These are phyloP conservation scores for Mallotus nudiflorus DNA, from an alignment of 345 rosid genomes.

Conservation along the genomic window DNA sequence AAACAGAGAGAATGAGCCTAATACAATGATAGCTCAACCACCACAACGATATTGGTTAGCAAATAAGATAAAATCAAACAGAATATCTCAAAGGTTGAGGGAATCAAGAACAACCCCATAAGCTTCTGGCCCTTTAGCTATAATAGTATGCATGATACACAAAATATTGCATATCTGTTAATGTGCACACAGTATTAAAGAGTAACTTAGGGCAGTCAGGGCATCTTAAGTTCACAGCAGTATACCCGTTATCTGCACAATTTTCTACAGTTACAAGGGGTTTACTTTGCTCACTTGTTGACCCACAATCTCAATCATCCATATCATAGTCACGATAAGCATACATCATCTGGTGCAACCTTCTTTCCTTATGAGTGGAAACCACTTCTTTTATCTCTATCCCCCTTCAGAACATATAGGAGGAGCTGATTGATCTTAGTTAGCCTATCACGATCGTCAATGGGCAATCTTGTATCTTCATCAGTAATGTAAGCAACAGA, in stretches of 20 bases:
- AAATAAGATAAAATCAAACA: neutral
- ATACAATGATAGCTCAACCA: too few relatives aligned
- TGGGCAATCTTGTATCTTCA: conserved; percentile 52
- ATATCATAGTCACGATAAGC: conserved; percentile 76
- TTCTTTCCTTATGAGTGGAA: conserved; percentile 68
- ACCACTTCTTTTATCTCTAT: conserved; percentile 58
- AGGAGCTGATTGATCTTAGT: conserved; percentile 61
- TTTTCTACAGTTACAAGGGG: conserved; percentile 64
- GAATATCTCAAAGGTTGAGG: conserved; percentile 6
- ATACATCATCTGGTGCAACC: conserved; percentile 87
- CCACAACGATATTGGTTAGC: too few relatives aligned
- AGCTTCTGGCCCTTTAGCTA: conserved; percentile 78
- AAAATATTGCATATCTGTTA: conserved; percentile 79
- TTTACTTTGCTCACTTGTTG: conserved; percentile 40
- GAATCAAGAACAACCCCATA: conserved; percentile 49
- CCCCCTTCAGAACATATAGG: conserved; percentile 61
- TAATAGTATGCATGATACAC: conserved; percentile 71
- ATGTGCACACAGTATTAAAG: conserved; percentile 74
- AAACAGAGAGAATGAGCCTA: neutral
- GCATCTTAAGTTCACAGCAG: conserved; percentile 68
- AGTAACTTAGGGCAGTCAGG: conserved; percentile 72
- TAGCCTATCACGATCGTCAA: conserved; percentile 55
- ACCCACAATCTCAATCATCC: conserved; percentile 29
- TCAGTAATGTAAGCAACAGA: conserved; percentile 67
- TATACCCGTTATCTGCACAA: conserved; percentile 63